phyloP scores from a whole-genome alignment of 768 basidiomycete genomes.

The Psilocybe sp. region DNA sequence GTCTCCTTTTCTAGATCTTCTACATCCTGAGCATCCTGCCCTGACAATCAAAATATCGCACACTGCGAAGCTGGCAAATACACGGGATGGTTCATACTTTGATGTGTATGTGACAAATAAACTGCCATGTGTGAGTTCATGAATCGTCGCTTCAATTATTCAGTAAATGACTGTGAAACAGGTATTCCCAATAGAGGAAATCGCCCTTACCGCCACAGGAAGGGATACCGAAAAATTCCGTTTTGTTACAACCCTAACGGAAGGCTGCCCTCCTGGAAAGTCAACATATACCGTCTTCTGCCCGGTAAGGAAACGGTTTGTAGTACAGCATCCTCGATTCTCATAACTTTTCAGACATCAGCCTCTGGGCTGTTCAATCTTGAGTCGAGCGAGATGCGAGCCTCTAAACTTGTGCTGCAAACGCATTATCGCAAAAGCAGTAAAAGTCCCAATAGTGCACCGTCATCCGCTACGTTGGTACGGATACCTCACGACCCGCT shows the following conservation, averaged over 20 bases:
- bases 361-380: conserved; percentile 66
- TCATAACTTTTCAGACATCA: conserved; percentile 49
- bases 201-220: conserved; percentile 60
- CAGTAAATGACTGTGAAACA: conserved; percentile 25
- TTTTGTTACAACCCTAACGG: conserved; percentile 40
- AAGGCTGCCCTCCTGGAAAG: conserved; percentile 54
- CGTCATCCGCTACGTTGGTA: conserved; percentile 38
- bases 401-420: conserved; percentile 65
- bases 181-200: conserved; percentile 60
- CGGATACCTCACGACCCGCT: conserved; percentile 60
- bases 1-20: conserved; percentile 41
- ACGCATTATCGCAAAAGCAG: conserved; percentile 51
- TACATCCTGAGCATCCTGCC: conserved; percentile 67
- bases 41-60: conserved; percentile 49
- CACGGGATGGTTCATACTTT: conserved; percentile 65
- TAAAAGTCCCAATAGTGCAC: conserved; percentile 18
- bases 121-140: conserved; percentile 68
- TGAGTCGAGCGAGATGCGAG: conserved; percentile 64
- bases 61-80: conserved; percentile 49
- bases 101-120: conserved; percentile 60
- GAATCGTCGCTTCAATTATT: conserved; percentile 1
- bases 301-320: conserved; percentile 48
- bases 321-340: background rate
- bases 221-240: conserved; percentile 59
- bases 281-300: conserved; percentile 62